phyloP scores from a whole-genome alignment of 441 rosid species.

The Populus hybrid region DNA sequence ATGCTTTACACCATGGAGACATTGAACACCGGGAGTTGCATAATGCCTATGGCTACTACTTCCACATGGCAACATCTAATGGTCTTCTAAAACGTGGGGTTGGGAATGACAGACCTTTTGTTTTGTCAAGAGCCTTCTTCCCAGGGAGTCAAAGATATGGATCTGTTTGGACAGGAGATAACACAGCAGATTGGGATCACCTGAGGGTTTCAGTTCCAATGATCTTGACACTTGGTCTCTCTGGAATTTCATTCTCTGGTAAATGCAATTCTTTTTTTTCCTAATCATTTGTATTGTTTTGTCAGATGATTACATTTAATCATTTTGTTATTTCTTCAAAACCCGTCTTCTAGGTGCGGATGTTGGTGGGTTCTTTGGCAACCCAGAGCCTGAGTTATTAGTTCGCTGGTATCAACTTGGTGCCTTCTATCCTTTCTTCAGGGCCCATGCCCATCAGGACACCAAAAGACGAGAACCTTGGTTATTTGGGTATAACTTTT shows the following conservation, averaged over 20 bases:
- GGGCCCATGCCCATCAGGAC: conserved; percentile 98
- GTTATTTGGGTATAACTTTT: conserved; percentile 77
- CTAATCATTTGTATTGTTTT: neutral
- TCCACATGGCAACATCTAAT: conserved; percentile 97
- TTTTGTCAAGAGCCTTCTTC: conserved; percentile 91
- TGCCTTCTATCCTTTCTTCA: conserved; percentile 97
- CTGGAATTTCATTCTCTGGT: conserved; percentile 93
- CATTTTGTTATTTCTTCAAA: conserved; percentile 1
- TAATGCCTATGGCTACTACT: conserved; percentile 89
- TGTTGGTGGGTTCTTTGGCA: conserved; percentile 97
- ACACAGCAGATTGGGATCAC: conserved; percentile 96
- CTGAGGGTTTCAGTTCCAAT: conserved; percentile 96
- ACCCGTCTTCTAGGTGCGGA: conserved; percentile 65
- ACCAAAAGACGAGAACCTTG: conserved; percentile 99
- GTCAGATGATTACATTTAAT: conserved; percentile 12
- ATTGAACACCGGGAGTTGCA: conserved; percentile 93
- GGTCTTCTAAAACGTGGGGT: conserved; percentile 88
- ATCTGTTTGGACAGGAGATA: conserved; percentile 98
- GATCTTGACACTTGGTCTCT: conserved; percentile 85
- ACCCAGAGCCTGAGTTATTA: conserved; percentile 85
- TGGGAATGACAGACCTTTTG: conserved; percentile 95
- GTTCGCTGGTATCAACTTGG: conserved; percentile 99
- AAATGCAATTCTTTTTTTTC: conserved; percentile 12
- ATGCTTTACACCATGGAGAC: conserved; percentile 82
- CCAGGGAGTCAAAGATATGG: conserved; percentile 98